Evolutionary conservation across 768 basidiomycete genomes (phyloP), one percentile per base, ranked within the genome.

Genomic region (Lentinus brumalis): DNA sequence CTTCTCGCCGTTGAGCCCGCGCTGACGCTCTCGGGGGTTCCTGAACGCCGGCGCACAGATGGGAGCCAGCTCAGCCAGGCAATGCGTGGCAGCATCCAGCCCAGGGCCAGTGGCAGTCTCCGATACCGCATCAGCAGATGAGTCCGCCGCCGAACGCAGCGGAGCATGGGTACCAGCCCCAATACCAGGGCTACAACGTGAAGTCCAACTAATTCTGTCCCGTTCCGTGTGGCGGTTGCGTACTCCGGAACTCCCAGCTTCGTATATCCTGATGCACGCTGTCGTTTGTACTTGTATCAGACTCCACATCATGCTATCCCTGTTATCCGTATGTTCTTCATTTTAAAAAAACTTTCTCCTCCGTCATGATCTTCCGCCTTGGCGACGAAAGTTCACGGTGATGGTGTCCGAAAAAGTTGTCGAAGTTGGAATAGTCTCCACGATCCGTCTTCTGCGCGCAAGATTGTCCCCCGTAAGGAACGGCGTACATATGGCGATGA

Each of bases 51-150:
- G 32, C 50, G 7, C 35, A 35, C 35, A 77, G 76, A 31, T 77
- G 73, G 73, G 77, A 73, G 45, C 77, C 79, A 47, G 67, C 72
- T 30, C 47, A 61, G 15, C 64, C 64, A 52, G 61, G 61, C 44
- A 53, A 60, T 53, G 58, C 44, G 35, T 63, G 60, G 56, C 70
- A 67, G 42, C 61, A 64, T 15, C 61, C 61, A 15, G 56, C 56
- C 9, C 65, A 56, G 26, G 54, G 53, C 18, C 50, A 30, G 26
- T 57, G 58, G 59, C 60, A 63, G 53, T 51, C 57, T 31, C 50
- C 63, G 21, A 26, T 26, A 30, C 60, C 62, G 10, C 60, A 61
- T 45, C 53, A 40, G 3, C 51, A 60, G 14, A 60, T 61, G 47
- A 50, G 54, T 44, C 60, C 57, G 29, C 64, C 65, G 16, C 67